phyloP scores from a whole-genome alignment of 495 filamentous ascomycete genomes.

The Amorphotheca resinae region DNA sequence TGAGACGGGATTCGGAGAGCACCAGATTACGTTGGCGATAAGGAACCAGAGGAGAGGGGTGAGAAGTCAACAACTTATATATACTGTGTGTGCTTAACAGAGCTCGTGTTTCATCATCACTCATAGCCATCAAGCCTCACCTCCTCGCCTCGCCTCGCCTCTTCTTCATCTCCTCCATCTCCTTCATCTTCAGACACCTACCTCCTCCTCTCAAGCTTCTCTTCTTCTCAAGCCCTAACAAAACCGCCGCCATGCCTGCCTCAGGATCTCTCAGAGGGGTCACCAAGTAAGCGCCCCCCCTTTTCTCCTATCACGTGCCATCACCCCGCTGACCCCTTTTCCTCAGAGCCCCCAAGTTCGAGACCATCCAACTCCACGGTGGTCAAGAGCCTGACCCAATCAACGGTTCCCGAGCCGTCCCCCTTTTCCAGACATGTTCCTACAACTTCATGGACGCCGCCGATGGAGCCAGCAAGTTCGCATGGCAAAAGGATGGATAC shows the following conservation, averaged over 20 bases:
- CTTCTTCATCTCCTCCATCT: too few species aligned
- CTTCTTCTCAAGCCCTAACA: too few species aligned
- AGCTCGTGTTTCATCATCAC: too few species aligned
- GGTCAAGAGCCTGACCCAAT: constrained; percentile 31
- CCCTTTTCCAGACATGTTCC: constrained; percentile 29
- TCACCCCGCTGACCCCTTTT: background rate
- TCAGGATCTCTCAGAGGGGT: constrained; percentile 2
- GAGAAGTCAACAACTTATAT: too few species aligned
- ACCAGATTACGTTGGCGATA: too few species aligned
- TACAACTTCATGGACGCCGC: constrained; percentile 33
- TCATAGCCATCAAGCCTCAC: too few species aligned
- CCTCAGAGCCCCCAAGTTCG: constrained; percentile 26
- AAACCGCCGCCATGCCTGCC: constrained; percentile 3
- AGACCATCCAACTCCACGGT: constrained; percentile 29
- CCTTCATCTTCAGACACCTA: too few species aligned
- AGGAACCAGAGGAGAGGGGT: too few species aligned
- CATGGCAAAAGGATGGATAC: constrained; percentile 30
- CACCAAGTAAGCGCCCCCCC: constrained; percentile 1
- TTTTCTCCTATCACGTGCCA: background rate
- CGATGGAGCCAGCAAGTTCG: constrained; percentile 31
- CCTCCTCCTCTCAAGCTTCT: too few species aligned
- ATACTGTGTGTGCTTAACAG: too few species aligned
- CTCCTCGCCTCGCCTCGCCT: too few species aligned
- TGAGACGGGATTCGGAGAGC: too few species aligned
- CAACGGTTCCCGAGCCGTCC: constrained; percentile 29